Conservation (phyloP, 257 asterid genomes). For the Przewalskia tangutica region DNA sequence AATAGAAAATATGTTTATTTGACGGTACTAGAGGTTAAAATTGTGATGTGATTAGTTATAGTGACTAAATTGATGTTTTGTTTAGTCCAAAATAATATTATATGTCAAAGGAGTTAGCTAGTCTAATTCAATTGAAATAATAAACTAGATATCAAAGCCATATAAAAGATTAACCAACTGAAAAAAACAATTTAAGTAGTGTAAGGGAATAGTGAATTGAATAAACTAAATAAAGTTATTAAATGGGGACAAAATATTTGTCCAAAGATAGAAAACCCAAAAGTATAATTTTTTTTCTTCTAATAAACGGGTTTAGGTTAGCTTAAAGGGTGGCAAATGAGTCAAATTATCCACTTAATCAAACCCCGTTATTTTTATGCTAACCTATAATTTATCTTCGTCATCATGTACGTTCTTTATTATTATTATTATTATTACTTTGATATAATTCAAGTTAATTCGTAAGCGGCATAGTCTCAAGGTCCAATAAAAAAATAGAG, state of each 20-base stretch:
- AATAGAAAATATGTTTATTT: not conserved
- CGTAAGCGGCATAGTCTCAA: not conserved
- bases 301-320: too few relatives aligned
- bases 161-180: not conserved
- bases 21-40: not conserved
- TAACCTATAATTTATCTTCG: too few relatives aligned
- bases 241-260: too few relatives aligned
- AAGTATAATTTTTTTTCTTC: too few relatives aligned
- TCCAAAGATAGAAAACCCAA: too few relatives aligned
- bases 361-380: too few relatives aligned
- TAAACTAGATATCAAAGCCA: not conserved
- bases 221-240: not conserved
- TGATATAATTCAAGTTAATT: too few relatives aligned
- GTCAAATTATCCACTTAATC: too few relatives aligned
- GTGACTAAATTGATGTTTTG: not conserved
- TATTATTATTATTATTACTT: too few relatives aligned
- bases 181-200: not conserved
- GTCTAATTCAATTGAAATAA: not conserved
- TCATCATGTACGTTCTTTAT: too few relatives aligned
- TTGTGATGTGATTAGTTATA: not conserved
- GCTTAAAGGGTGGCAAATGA: too few relatives aligned
- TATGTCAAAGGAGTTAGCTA: not conserved
- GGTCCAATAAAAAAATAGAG: not conserved
- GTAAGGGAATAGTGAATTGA: not conserved
- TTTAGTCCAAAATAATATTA: not conserved